A percentile compares a stretch with the other conserved stretches of the same genome.
These are phyloP conservation scores for Metschnikowia reukaufii DNA, from an alignment of 805 yeast genomes.

Conservation along the genomic window DNA sequence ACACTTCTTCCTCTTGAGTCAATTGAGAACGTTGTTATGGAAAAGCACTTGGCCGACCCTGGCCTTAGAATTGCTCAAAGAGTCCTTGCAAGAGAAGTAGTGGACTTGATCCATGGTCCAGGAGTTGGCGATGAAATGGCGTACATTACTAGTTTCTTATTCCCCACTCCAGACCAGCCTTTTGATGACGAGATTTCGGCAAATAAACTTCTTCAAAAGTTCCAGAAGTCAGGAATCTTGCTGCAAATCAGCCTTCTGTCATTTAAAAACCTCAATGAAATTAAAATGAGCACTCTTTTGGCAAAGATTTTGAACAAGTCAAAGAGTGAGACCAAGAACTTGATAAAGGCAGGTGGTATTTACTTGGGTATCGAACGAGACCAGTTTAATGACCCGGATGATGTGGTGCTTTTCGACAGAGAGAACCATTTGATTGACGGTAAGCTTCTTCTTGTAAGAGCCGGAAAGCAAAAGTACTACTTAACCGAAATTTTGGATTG, in stretches of 20 bases:
- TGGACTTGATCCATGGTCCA: conserved; percentile 83
- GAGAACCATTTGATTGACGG: conserved; percentile 55
- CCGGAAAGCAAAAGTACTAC: conserved; percentile 71
- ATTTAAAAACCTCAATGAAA: conserved; percentile 27
- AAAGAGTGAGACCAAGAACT: conserved; percentile 58
- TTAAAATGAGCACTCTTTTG: conserved; percentile 54
- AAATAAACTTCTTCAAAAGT: conserved; percentile 53
- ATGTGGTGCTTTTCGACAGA: conserved; percentile 46
- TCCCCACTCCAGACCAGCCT: conserved; percentile 54
- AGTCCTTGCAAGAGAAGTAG: conserved; percentile 76
- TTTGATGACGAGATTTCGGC: conserved; percentile 47
- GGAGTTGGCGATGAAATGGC: conserved; percentile 72
- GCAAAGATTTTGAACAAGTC: conserved; percentile 48
- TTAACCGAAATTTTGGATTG: conserved; percentile 36
- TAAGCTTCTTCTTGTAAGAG: conserved; percentile 60
- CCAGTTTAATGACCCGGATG: conserved; percentile 50
- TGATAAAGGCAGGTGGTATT: conserved; percentile 69
- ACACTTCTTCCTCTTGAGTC: conserved; percentile 70
- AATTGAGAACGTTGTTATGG: conserved; percentile 51
- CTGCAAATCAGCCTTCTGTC: conserved; percentile 31
- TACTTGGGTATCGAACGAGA: conserved; percentile 63
- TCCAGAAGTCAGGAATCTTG: conserved; percentile 58
- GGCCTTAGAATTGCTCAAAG: conserved; percentile 71
- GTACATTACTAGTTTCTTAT: conserved; percentile 64
- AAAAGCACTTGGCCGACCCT: conserved; percentile 57